These are phyloP conservation scores for Mycena kentingensis DNA, from an alignment of 768 basidiomycete species.

Conservation along the genomic window DNA sequence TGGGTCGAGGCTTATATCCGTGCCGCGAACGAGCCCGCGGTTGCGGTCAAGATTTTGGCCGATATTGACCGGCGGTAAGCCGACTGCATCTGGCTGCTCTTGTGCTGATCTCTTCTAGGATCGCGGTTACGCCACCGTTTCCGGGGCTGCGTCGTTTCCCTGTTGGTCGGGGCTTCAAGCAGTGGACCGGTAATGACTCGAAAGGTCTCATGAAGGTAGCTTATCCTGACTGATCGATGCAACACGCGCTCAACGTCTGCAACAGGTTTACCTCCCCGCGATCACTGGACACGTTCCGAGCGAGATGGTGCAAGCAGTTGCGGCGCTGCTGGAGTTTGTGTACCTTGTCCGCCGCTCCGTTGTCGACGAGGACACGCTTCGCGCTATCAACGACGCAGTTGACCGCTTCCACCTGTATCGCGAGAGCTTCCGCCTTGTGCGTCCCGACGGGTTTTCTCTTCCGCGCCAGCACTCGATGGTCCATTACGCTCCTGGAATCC, in stretches of 20 bases:
- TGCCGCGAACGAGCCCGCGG: conserved; percentile 12
- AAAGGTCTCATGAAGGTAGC: conserved; percentile 42
- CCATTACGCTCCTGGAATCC: conserved; percentile 31
- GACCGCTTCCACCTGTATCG: conserved; percentile 26
- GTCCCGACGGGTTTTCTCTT: conserved; percentile 24
- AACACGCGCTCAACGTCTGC: background rate
- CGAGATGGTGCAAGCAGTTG: conserved; percentile 27
- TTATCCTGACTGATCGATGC: background rate
- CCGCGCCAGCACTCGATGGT: conserved; percentile 35
- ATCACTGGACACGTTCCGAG: conserved; percentile 31
- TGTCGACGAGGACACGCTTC: conserved; percentile 23
- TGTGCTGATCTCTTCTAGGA: conserved; percentile 21
- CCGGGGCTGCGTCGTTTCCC: conserved; percentile 31
- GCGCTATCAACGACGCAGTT: conserved; percentile 20
- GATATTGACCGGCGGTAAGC: conserved; percentile 35
- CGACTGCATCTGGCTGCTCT: background rate
- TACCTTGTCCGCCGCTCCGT: conserved; percentile 27
- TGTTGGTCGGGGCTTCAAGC: conserved; percentile 34
- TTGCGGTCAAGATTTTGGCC: conserved; percentile 27
- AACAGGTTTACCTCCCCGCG: conserved; percentile 32
- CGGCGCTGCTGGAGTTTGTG: conserved; percentile 34
- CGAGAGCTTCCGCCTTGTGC: conserved; percentile 24
- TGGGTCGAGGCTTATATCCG: conserved; percentile 35
- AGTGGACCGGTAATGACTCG: conserved; percentile 42
- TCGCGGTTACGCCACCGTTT: conserved; percentile 30